Base-by-base conservation (phyloP, 1,284 basidiomycete species). In the Coniophora puteana region DNA sequence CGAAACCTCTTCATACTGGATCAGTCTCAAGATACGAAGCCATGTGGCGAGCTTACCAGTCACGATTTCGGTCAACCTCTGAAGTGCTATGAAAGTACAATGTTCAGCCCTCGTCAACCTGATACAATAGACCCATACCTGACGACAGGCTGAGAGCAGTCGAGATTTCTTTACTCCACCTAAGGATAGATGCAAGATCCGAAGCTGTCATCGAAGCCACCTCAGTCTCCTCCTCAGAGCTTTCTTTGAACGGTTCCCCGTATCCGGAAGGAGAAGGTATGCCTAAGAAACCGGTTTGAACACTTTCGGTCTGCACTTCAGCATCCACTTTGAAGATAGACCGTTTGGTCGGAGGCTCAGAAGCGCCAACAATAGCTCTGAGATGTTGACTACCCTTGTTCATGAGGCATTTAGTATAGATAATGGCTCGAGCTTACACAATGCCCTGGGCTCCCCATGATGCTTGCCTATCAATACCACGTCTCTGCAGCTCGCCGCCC, bases 361-460 rank as follows among this genome's bases (percentile, higher is more conserved):
- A 23, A 45, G 28, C 23, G 32, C 14, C 28, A 6, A 35, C 21
- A 25, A 26, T 16, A 23, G 1, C n/a, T 10, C 23, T 39, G 18
- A 24, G 4, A 34, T 16, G 21, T 42, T 25, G 24, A n/a, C n/a
- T n/a, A n/a, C n/a, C n/a, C n/a, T n/a, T n/a, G n/a, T n/a, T n/a
- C n/a, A n/a, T n/a, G n/a, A n/a, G n/a, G n/a, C n/a, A n/a, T n/a
- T n/a, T n/a, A n/a, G n/a, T n/a, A n/a, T n/a, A n/a, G n/a, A n/a
- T n/a, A n/a, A n/a, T n/a, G n/a, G n/a, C n/a, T n/a, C n/a, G 16
- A 11, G 64, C 78, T 47, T 63, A 83, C 81, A 80, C 80, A 47
- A 84, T 78, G 22, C 81, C 82, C 42, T 73, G 72, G 18, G 83
- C 82, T 17, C 82, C 82, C 82, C 80, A 84, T 53, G 83, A 80